phyloP scores from a whole-genome alignment of 73 alveolate genomes.

The Symbiodinium pilosum region DNA sequence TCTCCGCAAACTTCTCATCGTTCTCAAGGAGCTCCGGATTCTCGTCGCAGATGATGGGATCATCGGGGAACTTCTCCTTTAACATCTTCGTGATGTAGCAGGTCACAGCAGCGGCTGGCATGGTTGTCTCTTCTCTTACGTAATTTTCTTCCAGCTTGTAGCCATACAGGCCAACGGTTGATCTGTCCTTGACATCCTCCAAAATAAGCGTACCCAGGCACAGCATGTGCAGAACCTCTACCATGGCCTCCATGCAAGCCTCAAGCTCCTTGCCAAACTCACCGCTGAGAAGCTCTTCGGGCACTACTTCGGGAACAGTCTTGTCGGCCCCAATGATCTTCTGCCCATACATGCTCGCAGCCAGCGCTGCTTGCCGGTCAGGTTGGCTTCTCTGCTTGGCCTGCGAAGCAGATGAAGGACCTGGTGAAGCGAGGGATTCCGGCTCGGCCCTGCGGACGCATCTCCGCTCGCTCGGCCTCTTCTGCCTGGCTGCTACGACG shows the following conservation, averaged over 20 bases:
- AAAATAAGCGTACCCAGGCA: constrained; percentile 31
- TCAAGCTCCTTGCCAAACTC: constrained; percentile 48
- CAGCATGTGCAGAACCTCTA: constrained; percentile 81
- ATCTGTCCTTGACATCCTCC: constrained; percentile 48
- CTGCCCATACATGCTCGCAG: background rate
- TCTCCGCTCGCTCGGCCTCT: constrained; percentile 7
- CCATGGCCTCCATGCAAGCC: constrained; percentile 57
- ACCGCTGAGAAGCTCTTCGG: constrained; percentile 25
- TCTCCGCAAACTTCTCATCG: constrained; percentile 11
- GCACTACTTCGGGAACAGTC: constrained; percentile 41
- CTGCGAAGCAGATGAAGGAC: background rate
- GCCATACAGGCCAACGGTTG: constrained; percentile 69
- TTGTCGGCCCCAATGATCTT: constrained; percentile 64
- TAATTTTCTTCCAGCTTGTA: constrained; percentile 22
- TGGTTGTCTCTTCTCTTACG: constrained; percentile 24
- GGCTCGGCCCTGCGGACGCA: background rate
- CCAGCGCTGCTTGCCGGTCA: constrained; percentile 20
- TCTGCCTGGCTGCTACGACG: background rate
- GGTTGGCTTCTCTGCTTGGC: constrained; percentile 45
- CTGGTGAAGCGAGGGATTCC: no score
- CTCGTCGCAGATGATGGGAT: constrained; percentile 54
- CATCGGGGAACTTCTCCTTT: constrained; percentile 48
- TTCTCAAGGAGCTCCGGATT: constrained; percentile 36
- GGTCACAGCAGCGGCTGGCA: constrained; percentile 46
- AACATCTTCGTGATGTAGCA: constrained; percentile 51